Conservation (phyloP, 306 rosid species). For the Begonia peltatifolia region DNA sequence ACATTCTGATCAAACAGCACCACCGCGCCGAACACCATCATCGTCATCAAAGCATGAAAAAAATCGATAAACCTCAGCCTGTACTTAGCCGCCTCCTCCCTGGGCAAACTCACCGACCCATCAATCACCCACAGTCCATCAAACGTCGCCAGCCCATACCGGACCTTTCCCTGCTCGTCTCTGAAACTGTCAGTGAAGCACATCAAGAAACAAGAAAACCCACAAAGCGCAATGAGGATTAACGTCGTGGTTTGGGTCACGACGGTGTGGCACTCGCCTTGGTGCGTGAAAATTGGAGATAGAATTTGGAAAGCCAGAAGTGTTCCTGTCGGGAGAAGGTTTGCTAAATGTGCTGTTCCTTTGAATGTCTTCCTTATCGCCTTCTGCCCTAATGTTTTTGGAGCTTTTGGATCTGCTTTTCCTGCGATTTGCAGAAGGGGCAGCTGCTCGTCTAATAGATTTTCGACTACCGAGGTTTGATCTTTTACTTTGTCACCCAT, state of each 20-base stretch:
- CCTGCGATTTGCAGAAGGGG: no score
- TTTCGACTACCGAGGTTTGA: no score
- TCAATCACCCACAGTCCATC: slow-evolving; percentile 56
- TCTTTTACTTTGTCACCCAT: no score
- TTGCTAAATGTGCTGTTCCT: slow-evolving; percentile 41
- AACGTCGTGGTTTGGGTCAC: slow-evolving; percentile 29
- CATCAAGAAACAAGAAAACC: slow-evolving; percentile 31
- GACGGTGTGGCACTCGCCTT: slow-evolving; percentile 29
- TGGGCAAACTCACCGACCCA: slow-evolving; percentile 28
- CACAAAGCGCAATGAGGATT: slow-evolving; percentile 30
- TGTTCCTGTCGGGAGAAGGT: slow-evolving; percentile 49
- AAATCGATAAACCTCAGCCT: slow-evolving; percentile 37
- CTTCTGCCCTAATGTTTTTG: slow-evolving; percentile 36
- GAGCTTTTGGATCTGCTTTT: slow-evolving; percentile 2
- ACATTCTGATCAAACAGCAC: slow-evolving; percentile 57
- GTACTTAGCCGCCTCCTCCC: slow-evolving; percentile 31
- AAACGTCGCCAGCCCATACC: slow-evolving; percentile 56
- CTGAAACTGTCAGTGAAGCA: slow-evolving; percentile 54
- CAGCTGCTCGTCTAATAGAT: no score
- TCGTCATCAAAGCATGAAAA: slow-evolving; percentile 47
- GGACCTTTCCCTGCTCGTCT: slow-evolving; percentile 49
- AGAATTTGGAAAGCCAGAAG: slow-evolving; percentile 15
- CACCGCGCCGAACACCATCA: slow-evolving; percentile 58
- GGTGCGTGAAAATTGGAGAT: slow-evolving; percentile 37
- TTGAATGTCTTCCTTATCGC: slow-evolving; percentile 51